Base-by-base conservation (phyloP, 2,329 filamentous ascomycete species). In the Fusarium dimerum region DNA sequence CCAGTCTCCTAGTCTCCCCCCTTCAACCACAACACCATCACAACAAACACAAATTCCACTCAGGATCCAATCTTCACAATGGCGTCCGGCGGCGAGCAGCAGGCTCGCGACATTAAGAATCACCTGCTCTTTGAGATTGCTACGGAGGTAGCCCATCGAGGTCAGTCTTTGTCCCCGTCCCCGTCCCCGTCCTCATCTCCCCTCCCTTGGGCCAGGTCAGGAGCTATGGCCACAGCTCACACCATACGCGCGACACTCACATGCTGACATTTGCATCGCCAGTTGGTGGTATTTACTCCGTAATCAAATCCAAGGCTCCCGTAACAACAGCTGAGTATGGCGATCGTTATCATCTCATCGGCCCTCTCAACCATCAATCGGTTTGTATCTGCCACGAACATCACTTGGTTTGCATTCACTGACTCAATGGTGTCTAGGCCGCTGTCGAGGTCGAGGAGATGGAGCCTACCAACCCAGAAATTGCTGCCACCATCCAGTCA, bases 231-330 rank as follows among this genome's bases (percentile, higher is more conserved):
- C 32, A 36, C 32, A 15, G 10, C 20, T 26, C 20, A 26, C 20
- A 26, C 32, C 32, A 36, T 10, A 36, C 32, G 32, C 32, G 32
- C 32, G 32, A 36, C 32, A 11, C 52, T 56, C 46, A 45, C 52
- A 50, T 55, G 53, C 56, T 59, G 47, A 56, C 46, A n/a, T 40
- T 41, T 54, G 17, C 40, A 45, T 49, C 39, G 52, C 15, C 52
- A 95, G 94, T 99, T 56, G 94, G 94, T 69, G 94, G 94, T 66
- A 99, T 99, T 76, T 99, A 99, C 80, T 97, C 93, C 15, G 94
- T 99, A 61, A 87, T 99, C 76, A 99, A 99, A 76, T 99, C 94
- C 56, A 99, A 99, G 76, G 93, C 94, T 38, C 93, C 94, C 46
- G 94, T 97, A 56, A 97, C 94, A 41, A 97, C 93, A 1, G 92